Evolutionary conservation across 176 grass and related monocot genomes (phyloP), one percentile per base, ranked within the genome.

Genomic region (Tillandsia fasciculata): DNA sequence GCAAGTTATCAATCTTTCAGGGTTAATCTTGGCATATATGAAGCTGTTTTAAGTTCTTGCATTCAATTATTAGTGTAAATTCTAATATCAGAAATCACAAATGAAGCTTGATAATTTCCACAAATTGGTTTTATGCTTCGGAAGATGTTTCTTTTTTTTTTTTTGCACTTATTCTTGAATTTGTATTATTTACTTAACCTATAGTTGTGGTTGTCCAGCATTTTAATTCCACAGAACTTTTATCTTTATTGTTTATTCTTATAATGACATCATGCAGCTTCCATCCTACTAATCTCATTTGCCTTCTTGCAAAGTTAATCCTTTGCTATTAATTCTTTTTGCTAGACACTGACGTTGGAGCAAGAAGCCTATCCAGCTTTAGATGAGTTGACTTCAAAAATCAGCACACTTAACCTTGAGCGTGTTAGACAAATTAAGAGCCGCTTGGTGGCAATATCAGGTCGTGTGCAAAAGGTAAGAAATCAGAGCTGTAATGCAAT

Each of bases 341-440:
- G 49, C 50, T 74, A 96, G 92, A 96, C 88, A 11, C 72, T 74
- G 61, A 83, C 86, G 75, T 64, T 96, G 70, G 92, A 96, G 79
- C 73, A 96, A 89, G 92, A 96, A 76, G 92, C 92, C 63, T 96
- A 96, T 87, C 92, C 92, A 69, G 92, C 92, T 27, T 76, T 96
- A 33, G 92, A 92, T 87, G 92, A 96, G 78, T 78, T 96, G 64
- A 96, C 92, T 84, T 96, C 92, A 50, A 96, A 96, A 83, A 96
- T 96, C 68, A 96, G 92, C 64, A 96, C 92, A 70, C 69, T 96
- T 33, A 96, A 96, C 68, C 88, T 96, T 73, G 88, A 96, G 76
- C 73, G 88, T 17, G 92, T 92, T 69, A 89, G 92, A 80, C 92
- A 96, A 89, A 91, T 96, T 72, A 96, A 96, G 81, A 92, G 92